These are phyloP conservation scores for Vanrija humicola DNA, from an alignment of 1,284 basidiomycete genomes.

Conservation along the genomic window DNA sequence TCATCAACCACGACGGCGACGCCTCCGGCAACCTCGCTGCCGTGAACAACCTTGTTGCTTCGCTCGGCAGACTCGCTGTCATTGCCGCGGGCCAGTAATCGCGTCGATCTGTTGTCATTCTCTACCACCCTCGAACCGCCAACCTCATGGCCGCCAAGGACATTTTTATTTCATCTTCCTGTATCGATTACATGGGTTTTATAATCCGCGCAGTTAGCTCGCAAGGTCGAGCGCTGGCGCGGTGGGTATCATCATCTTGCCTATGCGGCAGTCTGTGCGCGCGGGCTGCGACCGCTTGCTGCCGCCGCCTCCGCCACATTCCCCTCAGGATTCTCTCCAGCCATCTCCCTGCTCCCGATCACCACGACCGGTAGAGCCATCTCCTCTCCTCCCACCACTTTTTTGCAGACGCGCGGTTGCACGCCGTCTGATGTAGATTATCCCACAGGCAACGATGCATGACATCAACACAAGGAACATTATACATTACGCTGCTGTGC, in stretches of 20 bases:
- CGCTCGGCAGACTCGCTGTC: conserved; percentile 38
- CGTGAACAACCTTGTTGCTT: conserved; percentile 35
- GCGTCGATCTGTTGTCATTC: not conserved
- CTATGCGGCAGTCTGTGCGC: no score
- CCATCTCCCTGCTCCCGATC: no score
- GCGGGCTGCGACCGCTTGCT: no score
- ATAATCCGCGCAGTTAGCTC: conserved; percentile 1
- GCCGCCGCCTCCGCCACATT: no score
- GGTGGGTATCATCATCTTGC: not conserved
- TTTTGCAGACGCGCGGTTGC: not conserved
- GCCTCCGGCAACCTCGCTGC: conserved; percentile 26
- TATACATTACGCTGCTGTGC: no score
- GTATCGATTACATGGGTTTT: conserved; percentile 7
- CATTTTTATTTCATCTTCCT: not conserved
- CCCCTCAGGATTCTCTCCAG: no score
- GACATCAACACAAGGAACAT: not conserved
- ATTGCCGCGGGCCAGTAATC: conserved; percentile 21
- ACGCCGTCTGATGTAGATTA: not conserved
- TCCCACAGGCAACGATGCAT: not conserved
- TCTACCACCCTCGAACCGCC: not conserved
- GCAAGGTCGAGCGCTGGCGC: not conserved
- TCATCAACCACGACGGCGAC: conserved; percentile 4
- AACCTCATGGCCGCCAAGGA: not conserved
- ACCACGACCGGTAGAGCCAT: not conserved
- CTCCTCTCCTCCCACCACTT: not conserved